A percentile compares a stretch with the other conserved stretches of the same genome.
Evolutionary conservation across 2,329 filamentous ascomycete genomes (phyloP).

Genomic region (Epichloe scottii): DNA sequence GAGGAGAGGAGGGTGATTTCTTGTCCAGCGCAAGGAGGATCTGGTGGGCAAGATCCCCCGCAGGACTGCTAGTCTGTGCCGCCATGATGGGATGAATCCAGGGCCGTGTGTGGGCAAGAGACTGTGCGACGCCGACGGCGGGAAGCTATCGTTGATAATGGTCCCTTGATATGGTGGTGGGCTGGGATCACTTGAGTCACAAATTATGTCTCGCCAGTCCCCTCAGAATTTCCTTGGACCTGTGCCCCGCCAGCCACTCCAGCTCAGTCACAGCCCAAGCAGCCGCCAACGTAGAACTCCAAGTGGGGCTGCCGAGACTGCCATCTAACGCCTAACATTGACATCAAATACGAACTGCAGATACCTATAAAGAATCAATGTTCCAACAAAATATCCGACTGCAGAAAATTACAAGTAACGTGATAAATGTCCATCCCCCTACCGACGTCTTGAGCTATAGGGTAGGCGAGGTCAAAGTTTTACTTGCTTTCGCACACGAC

Average conservation of each 20-base stretch:
- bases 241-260: conserved; percentile 1
- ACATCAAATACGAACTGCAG: too few species aligned
- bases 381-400: too few species aligned
- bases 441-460: background rate
- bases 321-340: background rate
- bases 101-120: background rate
- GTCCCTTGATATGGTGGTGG: background rate
- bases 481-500: background rate
- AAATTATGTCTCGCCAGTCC: background rate
- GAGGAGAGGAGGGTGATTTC: conserved; percentile 54
- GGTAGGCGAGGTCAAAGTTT: background rate
- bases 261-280: background rate
- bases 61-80: conserved; percentile 21
- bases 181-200: conserved; percentile 3
- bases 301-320: background rate
- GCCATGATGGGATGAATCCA: conserved; percentile 24
- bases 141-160: background rate
- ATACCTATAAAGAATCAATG: too few species aligned
- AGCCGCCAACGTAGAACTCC: background rate
- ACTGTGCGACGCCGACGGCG: background rate
- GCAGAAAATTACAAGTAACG: too few species aligned
- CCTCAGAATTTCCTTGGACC: conserved; percentile 4
- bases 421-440: too few species aligned
- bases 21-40: conserved; percentile 55
- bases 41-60: conserved; percentile 47